Evolutionary conservation across 768 basidiomycete species (phyloP).

Genomic region (Serendipita indica): DNA sequence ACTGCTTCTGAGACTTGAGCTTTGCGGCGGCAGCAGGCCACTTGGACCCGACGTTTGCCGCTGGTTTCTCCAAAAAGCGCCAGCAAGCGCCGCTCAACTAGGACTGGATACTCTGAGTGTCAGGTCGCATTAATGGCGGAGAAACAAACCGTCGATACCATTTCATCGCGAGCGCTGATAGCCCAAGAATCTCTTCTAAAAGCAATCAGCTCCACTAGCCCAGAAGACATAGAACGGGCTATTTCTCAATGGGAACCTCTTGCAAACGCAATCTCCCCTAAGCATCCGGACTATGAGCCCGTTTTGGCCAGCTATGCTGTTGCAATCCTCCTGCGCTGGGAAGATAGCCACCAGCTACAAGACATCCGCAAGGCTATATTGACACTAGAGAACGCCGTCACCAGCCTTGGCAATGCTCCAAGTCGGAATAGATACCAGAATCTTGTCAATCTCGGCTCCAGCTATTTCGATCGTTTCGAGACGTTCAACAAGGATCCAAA

Average conservation of each 20-base stretch:
- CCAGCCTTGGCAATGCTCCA: neutral
- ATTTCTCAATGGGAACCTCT: constrained; percentile 1
- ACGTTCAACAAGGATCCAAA: neutral
- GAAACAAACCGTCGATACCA: neutral
- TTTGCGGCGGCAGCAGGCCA: too few relatives aligned
- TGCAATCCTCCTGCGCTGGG: constrained; percentile 3
- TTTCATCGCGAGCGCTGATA: neutral
- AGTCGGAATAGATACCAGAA: constrained; percentile 1
- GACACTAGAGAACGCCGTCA: constrained; percentile 5
- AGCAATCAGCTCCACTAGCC: neutral
- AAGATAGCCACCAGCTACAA: neutral
- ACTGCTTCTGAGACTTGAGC: too few relatives aligned
- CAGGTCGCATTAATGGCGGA: too few relatives aligned
- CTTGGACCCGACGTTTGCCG: too few relatives aligned
- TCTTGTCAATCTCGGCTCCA: neutral
- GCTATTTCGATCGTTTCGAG: neutral
- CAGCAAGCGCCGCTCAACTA: too few relatives aligned
- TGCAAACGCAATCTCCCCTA: neutral
- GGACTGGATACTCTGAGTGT: too few relatives aligned
- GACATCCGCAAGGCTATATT: constrained; percentile 3
- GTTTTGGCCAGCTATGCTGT: neutral
- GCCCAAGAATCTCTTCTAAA: constrained; percentile 2
- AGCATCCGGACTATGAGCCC: constrained; percentile 5
- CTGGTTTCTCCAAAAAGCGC: too few relatives aligned
- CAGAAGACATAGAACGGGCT: neutral